A percentile compares a stretch with the other conserved stretches of the same genome.
Evolutionary conservation across 495 filamentous ascomycete species (phyloP).

Genomic region (Xylaria grammica): DNA sequence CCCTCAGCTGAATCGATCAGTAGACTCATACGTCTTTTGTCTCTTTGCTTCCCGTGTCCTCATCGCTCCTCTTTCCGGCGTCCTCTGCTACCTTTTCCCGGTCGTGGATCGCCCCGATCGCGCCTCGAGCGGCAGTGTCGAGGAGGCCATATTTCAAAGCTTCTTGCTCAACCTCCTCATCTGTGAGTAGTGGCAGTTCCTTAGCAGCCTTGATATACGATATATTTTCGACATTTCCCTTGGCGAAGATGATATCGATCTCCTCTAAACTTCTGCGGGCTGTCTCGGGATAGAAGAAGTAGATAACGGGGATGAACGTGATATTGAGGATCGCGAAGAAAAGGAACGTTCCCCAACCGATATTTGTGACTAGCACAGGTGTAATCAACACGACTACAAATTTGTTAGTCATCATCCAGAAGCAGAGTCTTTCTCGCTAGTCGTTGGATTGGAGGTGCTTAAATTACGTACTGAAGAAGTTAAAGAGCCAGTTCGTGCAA

Average conservation of each 20-base stretch:
- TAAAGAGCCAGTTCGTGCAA: constrained; percentile 81
- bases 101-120: not conserved
- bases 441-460: not conserved
- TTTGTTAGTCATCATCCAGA: constrained; percentile 10
- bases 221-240: constrained; percentile 76
- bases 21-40: not conserved
- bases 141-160: constrained; percentile 66
- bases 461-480: constrained; percentile 57
- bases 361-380: constrained; percentile 70
- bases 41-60: constrained; percentile 12
- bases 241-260: constrained; percentile 70
- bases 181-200: constrained; percentile 69
- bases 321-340: constrained; percentile 78
- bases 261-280: constrained; percentile 73
- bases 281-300: constrained; percentile 80
- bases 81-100: not conserved
- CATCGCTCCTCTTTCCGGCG: constrained; percentile 10
- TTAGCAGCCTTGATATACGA: constrained; percentile 72
- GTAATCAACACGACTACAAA: constrained; percentile 76
- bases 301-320: constrained; percentile 73
- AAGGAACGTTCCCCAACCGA: constrained; percentile 78
- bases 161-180: constrained; percentile 67
- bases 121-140: constrained; percentile 35
- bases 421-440: not conserved
- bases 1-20: no score